These are phyloP conservation scores for Ustilaginoidea virens DNA, from an alignment of 2,329 filamentous ascomycete species.

Conservation along the genomic window DNA sequence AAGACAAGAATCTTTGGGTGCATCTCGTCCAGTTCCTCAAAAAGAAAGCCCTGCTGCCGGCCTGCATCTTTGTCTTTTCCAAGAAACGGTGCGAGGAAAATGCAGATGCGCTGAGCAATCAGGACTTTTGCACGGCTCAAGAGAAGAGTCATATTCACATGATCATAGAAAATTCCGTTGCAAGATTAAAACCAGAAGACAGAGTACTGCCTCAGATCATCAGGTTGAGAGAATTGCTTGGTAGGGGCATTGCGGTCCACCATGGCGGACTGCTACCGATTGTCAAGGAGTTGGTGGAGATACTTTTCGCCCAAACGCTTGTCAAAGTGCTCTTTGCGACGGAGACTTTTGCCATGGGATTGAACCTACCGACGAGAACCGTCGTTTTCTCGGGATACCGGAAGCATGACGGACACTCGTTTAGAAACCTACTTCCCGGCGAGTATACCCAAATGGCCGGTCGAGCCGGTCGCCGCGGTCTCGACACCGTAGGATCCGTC, in stretches of 20 bases:
- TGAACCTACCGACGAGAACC: slow-evolving; percentile 88
- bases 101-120: slow-evolving; percentile 83
- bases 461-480: slow-evolving; percentile 77
- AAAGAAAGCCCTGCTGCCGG: slow-evolving; percentile 74
- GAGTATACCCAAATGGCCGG: slow-evolving; percentile 99
- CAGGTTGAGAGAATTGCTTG: slow-evolving; percentile 68
- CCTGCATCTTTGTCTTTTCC: slow-evolving; percentile 96
- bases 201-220: slow-evolving; percentile 82
- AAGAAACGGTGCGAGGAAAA: slow-evolving; percentile 97
- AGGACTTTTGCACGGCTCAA: slow-evolving; percentile 82
- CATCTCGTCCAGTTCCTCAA: slow-evolving; percentile 83
- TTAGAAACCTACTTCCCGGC: slow-evolving; percentile 79
- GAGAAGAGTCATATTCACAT: slow-evolving; percentile 98
- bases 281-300: slow-evolving; percentile 94
- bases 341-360: slow-evolving; percentile 96
- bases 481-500: slow-evolving; percentile 85
- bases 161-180: slow-evolving; percentile 90
- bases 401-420: slow-evolving; percentile 87
- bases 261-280: slow-evolving; percentile 91
- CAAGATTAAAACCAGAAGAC: slow-evolving; percentile 81
- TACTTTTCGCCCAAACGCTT: slow-evolving; percentile 83
- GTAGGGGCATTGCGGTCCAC: slow-evolving; percentile 85
- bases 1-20: slow-evolving; percentile 95
- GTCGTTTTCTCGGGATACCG: slow-evolving; percentile 96
- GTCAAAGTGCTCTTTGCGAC: slow-evolving; percentile 97